Conservation (phyloP, 2,329 filamentous ascomycete genomes). For the Alternaria sp. region DNA sequence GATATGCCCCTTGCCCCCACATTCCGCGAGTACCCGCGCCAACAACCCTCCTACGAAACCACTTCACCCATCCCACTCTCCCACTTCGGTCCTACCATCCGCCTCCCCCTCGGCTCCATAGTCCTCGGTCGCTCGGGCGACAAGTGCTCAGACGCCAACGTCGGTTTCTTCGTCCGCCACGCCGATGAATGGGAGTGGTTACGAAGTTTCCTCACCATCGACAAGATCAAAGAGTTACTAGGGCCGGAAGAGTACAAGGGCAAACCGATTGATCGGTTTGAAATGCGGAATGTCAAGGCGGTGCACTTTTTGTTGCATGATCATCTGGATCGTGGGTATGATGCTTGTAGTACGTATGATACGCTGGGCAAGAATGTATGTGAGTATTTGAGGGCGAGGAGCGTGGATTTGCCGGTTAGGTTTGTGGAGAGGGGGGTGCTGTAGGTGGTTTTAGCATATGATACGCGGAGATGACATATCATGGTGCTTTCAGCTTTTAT, state of each 20-base stretch:
- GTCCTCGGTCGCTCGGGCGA: constrained; percentile 44
- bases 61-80: constrained; percentile 29
- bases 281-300: constrained; percentile 47
- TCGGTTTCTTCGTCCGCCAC: constrained; percentile 41
- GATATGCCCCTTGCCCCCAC: constrained; percentile 25
- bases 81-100: constrained; percentile 45
- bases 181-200: constrained; percentile 44
- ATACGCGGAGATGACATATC: background rate
- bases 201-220: constrained; percentile 31
- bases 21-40: constrained; percentile 27
- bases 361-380: constrained; percentile 55
- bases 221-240: constrained; percentile 33
- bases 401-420: constrained; percentile 53
- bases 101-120: constrained; percentile 47
- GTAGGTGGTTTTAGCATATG: background rate
- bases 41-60: constrained; percentile 44
- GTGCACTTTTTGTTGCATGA: constrained; percentile 56
- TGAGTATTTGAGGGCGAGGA: constrained; percentile 55
- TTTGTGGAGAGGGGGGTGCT: constrained; percentile 49
- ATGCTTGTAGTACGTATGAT: constrained; percentile 53
- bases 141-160: constrained; percentile 41
- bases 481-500: background rate
- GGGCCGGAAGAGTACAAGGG: constrained; percentile 40
- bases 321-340: constrained; percentile 54
- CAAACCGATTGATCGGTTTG: constrained; percentile 47